Base-by-base conservation (phyloP, 2,329 filamentous ascomycete species). In the Paraphoma chrysanthemicola region DNA sequence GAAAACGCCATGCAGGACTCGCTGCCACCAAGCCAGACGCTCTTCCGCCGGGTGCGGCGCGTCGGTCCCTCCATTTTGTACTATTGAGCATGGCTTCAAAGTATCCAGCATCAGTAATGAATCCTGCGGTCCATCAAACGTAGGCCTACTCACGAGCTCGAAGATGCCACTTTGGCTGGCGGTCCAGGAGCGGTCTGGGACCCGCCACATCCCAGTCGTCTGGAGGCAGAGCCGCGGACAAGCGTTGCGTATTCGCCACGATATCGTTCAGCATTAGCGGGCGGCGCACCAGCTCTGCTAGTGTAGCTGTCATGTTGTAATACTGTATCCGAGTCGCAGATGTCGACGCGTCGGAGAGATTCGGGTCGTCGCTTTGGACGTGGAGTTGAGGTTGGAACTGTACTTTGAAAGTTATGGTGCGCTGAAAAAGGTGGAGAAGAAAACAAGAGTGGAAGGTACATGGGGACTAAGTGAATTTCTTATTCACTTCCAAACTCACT, bases 211-310 rank as follows among this genome's bases (percentile, higher is more conserved):
- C 51, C 63, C 59, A 69, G 9, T 46, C 48, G 29, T 69, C 60
- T 9, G 62, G 63, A n/a, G 59, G 63, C 8, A 70, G 48, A 16
- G n/a, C 53, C 1, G 54, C 58, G 1, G 62, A 64, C 2, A 68
- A 48, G 1, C 51, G 49, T 44, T 64, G 61, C 17, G 48, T 51
- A 18, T 63, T 55, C 6, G 14, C 43, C n/a, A 51, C 53, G 2
- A 68, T 45, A 42, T 64, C 60, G 16, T 51, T 44, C 6, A 70
- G 63, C 63, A 69, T 66, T 12, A 53, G 48, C 6, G 57, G 64
- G 14, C 56, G 56, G 10, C 30, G 23, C 44, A 61, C 28, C 23
- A 41, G 16, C 3, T 43, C 49, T 5, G 31, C 14, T 14, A 42
- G 43, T 17, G 28, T 36, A 14, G 30, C 28, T 9, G 23, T 30